Evolutionary conservation across 2,329 filamentous ascomycete genomes (phyloP).

Genomic region (Penicillium carneum): DNA sequence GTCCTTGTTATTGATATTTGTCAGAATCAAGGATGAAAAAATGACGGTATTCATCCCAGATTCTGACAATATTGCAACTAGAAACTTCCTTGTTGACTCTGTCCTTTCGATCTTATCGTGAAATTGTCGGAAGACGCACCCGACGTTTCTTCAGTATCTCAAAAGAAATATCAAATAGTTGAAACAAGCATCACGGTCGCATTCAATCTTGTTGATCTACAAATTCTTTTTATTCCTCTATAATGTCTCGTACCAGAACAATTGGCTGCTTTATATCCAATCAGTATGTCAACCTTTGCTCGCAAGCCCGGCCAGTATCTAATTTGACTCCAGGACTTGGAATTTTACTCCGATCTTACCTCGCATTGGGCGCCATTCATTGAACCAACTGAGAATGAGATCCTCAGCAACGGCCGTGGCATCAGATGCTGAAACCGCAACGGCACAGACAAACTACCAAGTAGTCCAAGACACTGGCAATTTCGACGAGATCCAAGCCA

Average conservation of each 20-base stretch:
- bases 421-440: slow-evolving; percentile 8
- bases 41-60: too few relatives aligned
- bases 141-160: background rate
- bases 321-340: slow-evolving; percentile 11
- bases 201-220: background rate
- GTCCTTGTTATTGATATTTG: too few relatives aligned
- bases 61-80: too few relatives aligned
- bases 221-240: background rate
- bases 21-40: too few relatives aligned
- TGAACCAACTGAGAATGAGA: slow-evolving; percentile 11
- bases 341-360: background rate
- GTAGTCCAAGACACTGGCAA: slow-evolving; percentile 30
- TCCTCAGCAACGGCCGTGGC: slow-evolving; percentile 15
- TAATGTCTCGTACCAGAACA: slow-evolving; percentile 4
- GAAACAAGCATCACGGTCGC: background rate
- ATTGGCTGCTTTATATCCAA: slow-evolving; percentile 4
- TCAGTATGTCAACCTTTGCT: slow-evolving; percentile 9
- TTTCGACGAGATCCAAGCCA: slow-evolving; percentile 44
- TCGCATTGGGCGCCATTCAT: background rate
- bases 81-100: too few relatives aligned
- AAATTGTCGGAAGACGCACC: background rate
- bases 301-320: background rate
- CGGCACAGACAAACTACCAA: slow-evolving; percentile 29
- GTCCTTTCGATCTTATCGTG: background rate
- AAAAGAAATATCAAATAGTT: background rate